Evolutionary conservation across 2,329 filamentous ascomycete species (phyloP).

Genomic region (Escovopsis sp.): DNA sequence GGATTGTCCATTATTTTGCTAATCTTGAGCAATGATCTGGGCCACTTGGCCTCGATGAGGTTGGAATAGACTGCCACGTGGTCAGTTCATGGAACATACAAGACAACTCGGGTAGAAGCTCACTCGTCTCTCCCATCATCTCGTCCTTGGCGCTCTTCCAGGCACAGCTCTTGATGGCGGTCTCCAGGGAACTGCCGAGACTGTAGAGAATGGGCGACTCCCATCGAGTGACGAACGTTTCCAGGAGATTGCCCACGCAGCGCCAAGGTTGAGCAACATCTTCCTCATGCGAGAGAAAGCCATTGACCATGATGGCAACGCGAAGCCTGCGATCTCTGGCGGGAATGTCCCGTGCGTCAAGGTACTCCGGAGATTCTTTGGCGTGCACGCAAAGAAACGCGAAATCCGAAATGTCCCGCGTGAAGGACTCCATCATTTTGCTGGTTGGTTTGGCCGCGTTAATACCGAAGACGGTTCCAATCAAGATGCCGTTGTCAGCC

Average conservation of each 20-base stretch:
- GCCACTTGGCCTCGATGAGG: constrained; percentile 46
- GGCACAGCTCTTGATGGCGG: constrained; percentile 63
- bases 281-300: constrained; percentile 63
- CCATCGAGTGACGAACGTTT: constrained; percentile 73
- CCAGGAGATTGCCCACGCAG: constrained; percentile 54
- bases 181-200: constrained; percentile 62
- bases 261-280: constrained; percentile 60
- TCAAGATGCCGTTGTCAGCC: constrained; percentile 62
- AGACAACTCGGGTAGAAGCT: constrained; percentile 9
- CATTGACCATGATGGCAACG: constrained; percentile 68
- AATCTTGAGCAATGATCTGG: constrained; percentile 46
- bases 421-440: constrained; percentile 79
- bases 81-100: neutral
- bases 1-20: constrained; percentile 69
- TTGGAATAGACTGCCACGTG: constrained; percentile 31
- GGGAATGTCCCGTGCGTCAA: constrained; percentile 34
- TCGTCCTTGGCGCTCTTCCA: constrained; percentile 53
- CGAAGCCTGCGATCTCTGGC: constrained; percentile 53
- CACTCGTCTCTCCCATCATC: constrained; percentile 31
- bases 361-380: constrained; percentile 19
- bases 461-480: constrained; percentile 82
- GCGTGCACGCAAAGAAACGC: constrained; percentile 63
- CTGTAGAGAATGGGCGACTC: constrained; percentile 65
- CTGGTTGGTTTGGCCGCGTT: constrained; percentile 71
- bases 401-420: constrained; percentile 77